These are phyloP conservation scores for Kernera saxatilis DNA, from an alignment of 345 rosid species.

Conservation along the genomic window DNA sequence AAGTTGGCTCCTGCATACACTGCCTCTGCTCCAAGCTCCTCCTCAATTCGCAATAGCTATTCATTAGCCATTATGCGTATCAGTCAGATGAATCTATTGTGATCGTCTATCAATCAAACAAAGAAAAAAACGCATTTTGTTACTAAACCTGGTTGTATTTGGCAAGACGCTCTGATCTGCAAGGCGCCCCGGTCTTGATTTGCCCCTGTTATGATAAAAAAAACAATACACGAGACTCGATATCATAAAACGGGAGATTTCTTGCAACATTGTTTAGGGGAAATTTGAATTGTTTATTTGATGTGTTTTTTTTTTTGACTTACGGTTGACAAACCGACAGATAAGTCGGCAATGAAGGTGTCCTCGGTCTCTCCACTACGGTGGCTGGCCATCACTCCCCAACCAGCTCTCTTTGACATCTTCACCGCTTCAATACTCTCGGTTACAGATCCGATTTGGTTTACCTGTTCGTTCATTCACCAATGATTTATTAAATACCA, in stretches of 20 bases:
- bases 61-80: not conserved
- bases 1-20: constrained; percentile 76
- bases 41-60: constrained; percentile 80
- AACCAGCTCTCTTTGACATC: constrained; percentile 95
- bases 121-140: not conserved
- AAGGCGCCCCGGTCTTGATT: constrained; percentile 96
- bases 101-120: not conserved
- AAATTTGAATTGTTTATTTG: not conserved
- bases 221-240: not conserved
- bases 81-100: not conserved
- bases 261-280: too few species aligned
- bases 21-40: constrained; percentile 79
- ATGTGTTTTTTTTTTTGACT: not conserved
- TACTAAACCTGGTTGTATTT: constrained; percentile 80
- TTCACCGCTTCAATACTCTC: constrained; percentile 98
- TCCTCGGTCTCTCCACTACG: constrained; percentile 98
- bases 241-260: not conserved
- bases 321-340: constrained; percentile 93
- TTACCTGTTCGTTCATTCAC: constrained; percentile 48
- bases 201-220: constrained; percentile 53
- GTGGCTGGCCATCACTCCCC: constrained; percentile 99
- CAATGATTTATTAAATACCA: not conserved
- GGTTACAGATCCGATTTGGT: constrained; percentile 95
- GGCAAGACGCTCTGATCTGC: constrained; percentile 97
- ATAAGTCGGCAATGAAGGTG: constrained; percentile 90